Evolutionary conservation across 176 grass and related monocot species (phyloP), one percentile per base, ranked within the genome.

Genomic region (Raddia distichophylla): DNA sequence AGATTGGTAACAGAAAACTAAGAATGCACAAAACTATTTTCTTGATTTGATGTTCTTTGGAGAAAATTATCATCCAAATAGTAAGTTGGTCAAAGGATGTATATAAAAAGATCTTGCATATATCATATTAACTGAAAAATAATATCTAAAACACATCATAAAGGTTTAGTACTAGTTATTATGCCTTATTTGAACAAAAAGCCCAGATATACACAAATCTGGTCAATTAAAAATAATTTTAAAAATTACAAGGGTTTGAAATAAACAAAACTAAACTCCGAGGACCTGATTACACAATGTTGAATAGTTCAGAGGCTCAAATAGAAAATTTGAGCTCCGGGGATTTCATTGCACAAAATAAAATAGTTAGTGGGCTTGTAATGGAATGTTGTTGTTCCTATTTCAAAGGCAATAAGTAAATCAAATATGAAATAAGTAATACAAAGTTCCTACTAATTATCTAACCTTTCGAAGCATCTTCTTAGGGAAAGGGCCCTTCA

Each of bases 381-480:
- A 18, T 57, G 55, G 17, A 57, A 57, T 57, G 55, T 57, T 57
- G 17, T 2, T 7, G 0, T 40, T 40, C 37, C 37, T 40, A 40
- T 40, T 40, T 40, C 37, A 40, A 40, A 40, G 37, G 37, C 37
- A 8, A 77, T 37, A 67, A 53, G n/a, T 50, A 5, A 78, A 64
- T 56, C 58, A 47, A 78, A 18, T 13, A 83, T 59, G 74, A 27
- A 61, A 51, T 17, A 67, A 68, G 50, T 56, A 2, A 15, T 40
- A 18, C 22, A n/a, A 11, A 63, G 2, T 74, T 84, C 72, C 64
- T 76, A 27, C 27, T 71, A 10, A 19, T 67, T 71, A 50, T 77
- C 77, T 87, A 79, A 99, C 97, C 93, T 99, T 99, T 37, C 89
- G 89, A 60, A 99, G 93, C 93, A 99, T 99, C 70, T 99, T 99